Evolutionary conservation across 2,329 filamentous ascomycete genomes (phyloP).

Genomic region (Whalleya microplaca): DNA sequence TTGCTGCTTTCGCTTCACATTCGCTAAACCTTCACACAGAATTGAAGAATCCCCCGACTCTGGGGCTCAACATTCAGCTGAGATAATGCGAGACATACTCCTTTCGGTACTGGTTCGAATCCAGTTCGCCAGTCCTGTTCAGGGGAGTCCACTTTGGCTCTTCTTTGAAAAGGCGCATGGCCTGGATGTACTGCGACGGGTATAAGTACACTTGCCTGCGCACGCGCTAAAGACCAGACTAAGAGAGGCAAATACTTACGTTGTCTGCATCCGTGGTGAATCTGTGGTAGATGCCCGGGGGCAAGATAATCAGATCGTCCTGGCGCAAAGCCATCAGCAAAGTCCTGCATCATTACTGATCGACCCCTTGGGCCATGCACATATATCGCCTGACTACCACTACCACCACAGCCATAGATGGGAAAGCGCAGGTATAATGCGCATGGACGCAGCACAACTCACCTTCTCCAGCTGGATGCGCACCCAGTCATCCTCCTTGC

Average conservation of each 20-base stretch:
- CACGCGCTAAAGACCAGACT: not conserved
- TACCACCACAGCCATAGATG: not conserved
- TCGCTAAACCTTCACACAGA: not conserved
- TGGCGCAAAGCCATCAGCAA: constrained; percentile 18
- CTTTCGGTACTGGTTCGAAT: constrained; percentile 77
- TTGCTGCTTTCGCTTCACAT: not conserved
- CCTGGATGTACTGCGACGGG: constrained; percentile 77
- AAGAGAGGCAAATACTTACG: constrained; percentile 61
- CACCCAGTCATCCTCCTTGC: constrained; percentile 84
- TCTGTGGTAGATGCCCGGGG: constrained; percentile 93
- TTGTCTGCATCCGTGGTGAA: constrained; percentile 94
- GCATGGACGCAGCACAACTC: constrained; percentile 4
- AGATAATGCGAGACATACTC: constrained; percentile 67
- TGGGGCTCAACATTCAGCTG: constrained; percentile 4
- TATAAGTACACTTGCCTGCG: not conserved
- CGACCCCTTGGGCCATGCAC: not conserved
- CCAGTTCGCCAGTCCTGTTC: constrained; percentile 77
- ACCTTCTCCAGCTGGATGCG: constrained; percentile 81
- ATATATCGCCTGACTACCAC: not conserved
- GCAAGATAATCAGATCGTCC: constrained; percentile 88
- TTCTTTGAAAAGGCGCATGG: constrained; percentile 96
- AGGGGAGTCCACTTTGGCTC: constrained; percentile 98
- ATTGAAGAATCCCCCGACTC: not conserved
- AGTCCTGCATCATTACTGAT: not conserved
- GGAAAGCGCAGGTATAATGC: not conserved